phyloP scores from a whole-genome alignment of 495 filamentous ascomycete genomes.

The Xylaria telfairii region DNA sequence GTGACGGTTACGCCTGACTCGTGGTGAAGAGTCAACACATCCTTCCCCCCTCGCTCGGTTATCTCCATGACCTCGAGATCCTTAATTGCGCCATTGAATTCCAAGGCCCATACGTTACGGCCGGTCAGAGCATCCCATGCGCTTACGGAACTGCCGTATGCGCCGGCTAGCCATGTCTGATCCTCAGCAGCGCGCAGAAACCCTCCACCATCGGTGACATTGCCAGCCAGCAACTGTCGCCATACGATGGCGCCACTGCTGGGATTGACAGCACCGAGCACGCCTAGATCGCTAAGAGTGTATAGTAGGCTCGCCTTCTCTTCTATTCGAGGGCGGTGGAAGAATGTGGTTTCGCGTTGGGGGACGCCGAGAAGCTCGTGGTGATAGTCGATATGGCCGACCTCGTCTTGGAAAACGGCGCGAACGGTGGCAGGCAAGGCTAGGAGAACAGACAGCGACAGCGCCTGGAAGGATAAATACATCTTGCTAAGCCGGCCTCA shows the following conservation, averaged over 20 bases:
- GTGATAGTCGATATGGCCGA: conserved; percentile 92
- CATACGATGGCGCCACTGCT: conserved; percentile 83
- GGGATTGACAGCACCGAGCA: conserved; percentile 89
- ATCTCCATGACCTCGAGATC: conserved; percentile 84
- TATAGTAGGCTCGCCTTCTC: conserved; percentile 91
- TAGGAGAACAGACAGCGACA: conserved; percentile 42
- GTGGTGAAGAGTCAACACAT: conserved; percentile 72
- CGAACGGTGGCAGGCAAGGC: conserved; percentile 48
- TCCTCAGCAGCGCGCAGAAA: conserved; percentile 76
- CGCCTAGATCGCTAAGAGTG: conserved; percentile 79
- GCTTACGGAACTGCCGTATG: conserved; percentile 67
- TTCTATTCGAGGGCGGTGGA: conserved; percentile 80
- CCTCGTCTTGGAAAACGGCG: conserved; percentile 89
- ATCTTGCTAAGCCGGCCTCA: conserved; percentile 30
- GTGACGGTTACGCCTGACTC: conserved; percentile 64
- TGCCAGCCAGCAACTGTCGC: conserved; percentile 70
- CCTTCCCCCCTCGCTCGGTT: conserved; percentile 67
- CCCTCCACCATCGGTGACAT: conserved; percentile 48
- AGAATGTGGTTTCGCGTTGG: conserved; percentile 84
- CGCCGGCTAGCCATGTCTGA: conserved; percentile 74
- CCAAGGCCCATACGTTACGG: conserved; percentile 73
- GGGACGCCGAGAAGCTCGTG: conserved; percentile 85
- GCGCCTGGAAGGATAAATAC: conserved; percentile 32
- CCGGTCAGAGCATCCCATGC: conserved; percentile 88
- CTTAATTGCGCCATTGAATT: conserved; percentile 63